Conservation (phyloP, 2,329 filamentous ascomycete genomes). For the Thelonectria discophora region DNA sequence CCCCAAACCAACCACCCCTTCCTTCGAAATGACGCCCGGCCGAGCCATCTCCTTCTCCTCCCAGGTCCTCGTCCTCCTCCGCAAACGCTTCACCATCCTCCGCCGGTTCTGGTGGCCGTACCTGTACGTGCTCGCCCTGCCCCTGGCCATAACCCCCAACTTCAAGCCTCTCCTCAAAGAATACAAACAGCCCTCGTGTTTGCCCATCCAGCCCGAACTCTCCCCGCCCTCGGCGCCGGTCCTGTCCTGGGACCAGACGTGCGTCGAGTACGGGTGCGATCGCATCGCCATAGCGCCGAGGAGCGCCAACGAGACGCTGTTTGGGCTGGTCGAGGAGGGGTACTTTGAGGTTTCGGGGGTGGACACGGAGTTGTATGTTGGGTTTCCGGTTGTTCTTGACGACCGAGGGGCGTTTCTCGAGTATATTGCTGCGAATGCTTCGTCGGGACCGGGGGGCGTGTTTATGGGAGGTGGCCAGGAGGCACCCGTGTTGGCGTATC, state of each 20-base stretch:
- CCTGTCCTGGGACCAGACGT: conserved; percentile 49
- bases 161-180: conserved; percentile 74
- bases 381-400: conserved; percentile 22
- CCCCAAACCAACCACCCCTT: neutral
- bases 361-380: conserved; percentile 4
- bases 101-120: conserved; percentile 80
- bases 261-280: conserved; percentile 45
- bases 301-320: conserved; percentile 46
- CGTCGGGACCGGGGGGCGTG: conserved; percentile 21
- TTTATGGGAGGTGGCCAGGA: conserved; percentile 21
- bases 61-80: conserved; percentile 76
- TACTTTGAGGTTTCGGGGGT: conserved; percentile 22
- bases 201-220: conserved; percentile 37
- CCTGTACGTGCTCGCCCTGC: conserved; percentile 75
- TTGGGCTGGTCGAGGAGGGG: conserved; percentile 18
- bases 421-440: conserved; percentile 15
- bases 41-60: conserved; percentile 28
- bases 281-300: conserved; percentile 25
- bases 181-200: conserved; percentile 60
- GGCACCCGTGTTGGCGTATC: conserved; percentile 26
- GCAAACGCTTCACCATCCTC: conserved; percentile 77
- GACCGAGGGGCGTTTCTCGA: conserved; percentile 17
- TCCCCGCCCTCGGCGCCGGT: neutral
- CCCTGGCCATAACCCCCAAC: conserved; percentile 76
- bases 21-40: conserved; percentile 23